phyloP scores from a whole-genome alignment of 139 green algal species.

The Chlorella vulgaris region DNA sequence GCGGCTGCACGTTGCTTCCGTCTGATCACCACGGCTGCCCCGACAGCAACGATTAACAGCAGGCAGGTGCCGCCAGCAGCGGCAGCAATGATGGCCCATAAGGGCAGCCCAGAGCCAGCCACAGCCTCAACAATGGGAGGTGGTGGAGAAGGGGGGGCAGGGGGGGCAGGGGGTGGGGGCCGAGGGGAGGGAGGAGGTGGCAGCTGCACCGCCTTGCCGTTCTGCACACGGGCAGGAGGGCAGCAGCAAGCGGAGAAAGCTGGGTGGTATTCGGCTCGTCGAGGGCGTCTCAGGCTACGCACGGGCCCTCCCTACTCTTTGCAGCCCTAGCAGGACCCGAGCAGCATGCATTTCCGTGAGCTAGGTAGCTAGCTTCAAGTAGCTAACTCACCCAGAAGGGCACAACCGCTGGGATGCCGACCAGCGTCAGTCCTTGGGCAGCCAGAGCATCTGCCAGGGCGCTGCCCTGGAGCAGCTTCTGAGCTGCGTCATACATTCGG shows the following conservation, averaged over 20 bases:
- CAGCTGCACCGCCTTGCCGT: not conserved
- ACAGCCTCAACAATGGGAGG: not conserved
- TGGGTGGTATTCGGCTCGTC: not conserved
- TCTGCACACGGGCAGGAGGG: not conserved
- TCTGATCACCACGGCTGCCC: not conserved
- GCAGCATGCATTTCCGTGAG: not conserved
- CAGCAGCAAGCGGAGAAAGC: not conserved
- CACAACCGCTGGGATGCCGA: not conserved
- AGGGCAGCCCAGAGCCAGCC: not conserved
- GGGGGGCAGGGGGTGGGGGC: not conserved
- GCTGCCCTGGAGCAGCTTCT: not conserved
- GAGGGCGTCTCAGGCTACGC: not conserved
- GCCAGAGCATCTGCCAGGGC: not conserved
- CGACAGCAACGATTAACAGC: not conserved
- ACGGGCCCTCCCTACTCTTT: not conserved
- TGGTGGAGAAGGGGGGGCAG: not conserved
- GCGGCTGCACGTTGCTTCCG: not conserved
- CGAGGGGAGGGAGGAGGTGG: not conserved
- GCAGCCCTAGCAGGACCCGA: not conserved
- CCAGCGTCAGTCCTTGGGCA: not conserved
- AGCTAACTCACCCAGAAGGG: conserved; percentile 14
- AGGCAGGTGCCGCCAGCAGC: not conserved
- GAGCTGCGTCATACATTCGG: not conserved
- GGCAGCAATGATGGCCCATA: not conserved
- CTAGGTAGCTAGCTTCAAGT: no score